Conservation (phyloP, 177 flowering plant species). For the Tripterygium wilfordii region DNA sequence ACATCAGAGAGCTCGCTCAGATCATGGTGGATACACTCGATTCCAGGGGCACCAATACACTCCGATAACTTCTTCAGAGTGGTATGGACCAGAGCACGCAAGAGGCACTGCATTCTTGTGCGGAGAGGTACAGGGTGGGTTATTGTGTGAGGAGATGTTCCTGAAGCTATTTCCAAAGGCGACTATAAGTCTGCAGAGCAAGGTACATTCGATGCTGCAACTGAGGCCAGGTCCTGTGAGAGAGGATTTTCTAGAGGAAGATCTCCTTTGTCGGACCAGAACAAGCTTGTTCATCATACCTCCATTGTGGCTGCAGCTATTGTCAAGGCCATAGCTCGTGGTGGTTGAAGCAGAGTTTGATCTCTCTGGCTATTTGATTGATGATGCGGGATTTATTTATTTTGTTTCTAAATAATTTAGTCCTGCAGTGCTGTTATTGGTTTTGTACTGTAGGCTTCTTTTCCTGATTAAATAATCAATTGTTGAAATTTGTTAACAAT, state of each 20-base stretch:
- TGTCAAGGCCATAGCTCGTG: background rate
- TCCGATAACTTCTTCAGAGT: background rate
- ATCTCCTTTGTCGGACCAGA: background rate
- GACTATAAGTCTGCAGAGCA: conserved; percentile 7
- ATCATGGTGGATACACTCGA: background rate
- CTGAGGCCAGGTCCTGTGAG: conserved; percentile 3
- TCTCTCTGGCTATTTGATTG: too few relatives aligned
- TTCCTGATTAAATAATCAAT: too few relatives aligned
- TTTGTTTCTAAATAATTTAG: too few relatives aligned
- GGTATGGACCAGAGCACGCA: background rate
- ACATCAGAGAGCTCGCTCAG: background rate
- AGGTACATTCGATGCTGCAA: conserved; percentile 6
- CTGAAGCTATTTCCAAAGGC: background rate
- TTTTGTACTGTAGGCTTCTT: too few relatives aligned
- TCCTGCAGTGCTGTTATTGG: too few relatives aligned
- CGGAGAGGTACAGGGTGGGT: background rate
- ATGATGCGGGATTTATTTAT: too few relatives aligned
- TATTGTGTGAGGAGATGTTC: conserved; percentile 5
- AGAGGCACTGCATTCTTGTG: background rate
- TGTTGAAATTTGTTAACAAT: too few relatives aligned
- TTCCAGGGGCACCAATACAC: background rate
- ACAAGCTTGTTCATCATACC: background rate
- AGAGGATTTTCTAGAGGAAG: background rate
- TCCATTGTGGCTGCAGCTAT: background rate
- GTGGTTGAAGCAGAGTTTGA: too few relatives aligned